Percentiles rank a stretch among this genome's conserved stretches.
Evolutionary conservation across 2,329 filamentous ascomycete genomes (phyloP).

Genomic region (Aspergillus transmontanensis): DNA sequence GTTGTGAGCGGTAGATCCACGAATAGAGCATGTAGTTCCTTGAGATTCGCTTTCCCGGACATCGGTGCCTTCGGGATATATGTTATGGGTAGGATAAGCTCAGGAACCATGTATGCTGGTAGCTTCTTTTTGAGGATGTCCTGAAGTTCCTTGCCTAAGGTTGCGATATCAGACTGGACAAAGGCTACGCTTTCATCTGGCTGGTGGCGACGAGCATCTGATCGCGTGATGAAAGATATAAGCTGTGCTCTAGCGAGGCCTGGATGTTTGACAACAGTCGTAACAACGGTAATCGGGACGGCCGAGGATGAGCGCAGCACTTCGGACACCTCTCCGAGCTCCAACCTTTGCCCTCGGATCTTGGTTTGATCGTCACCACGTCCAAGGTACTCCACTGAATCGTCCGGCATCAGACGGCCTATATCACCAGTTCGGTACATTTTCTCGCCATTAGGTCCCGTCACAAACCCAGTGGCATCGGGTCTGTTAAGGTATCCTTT

Average conservation of each 20-base stretch:
- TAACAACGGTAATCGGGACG: constrained; percentile 28
- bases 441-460: constrained; percentile 32
- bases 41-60: constrained; percentile 37
- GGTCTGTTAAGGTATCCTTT: constrained; percentile 33
- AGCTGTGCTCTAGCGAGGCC: constrained; percentile 30
- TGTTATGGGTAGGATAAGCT: constrained; percentile 28
- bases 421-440: constrained; percentile 83
- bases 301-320: constrained; percentile 28
- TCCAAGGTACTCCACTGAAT: constrained; percentile 72
- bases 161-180: constrained; percentile 22
- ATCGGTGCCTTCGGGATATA: constrained; percentile 31
- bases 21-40: constrained; percentile 33
- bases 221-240: constrained; percentile 31
- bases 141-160: constrained; percentile 27
- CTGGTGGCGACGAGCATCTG: constrained; percentile 12
- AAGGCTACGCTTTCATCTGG: constrained; percentile 17
- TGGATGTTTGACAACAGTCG: constrained; percentile 33
- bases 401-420: constrained; percentile 74
- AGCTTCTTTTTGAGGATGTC: constrained; percentile 28
- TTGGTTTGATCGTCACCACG: constrained; percentile 82
- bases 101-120: constrained; percentile 32
- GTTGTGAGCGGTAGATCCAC: constrained; percentile 26
- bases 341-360: constrained; percentile 77
- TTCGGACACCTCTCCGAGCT: constrained; percentile 69
- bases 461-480: constrained; percentile 27